Evolutionary conservation across 2,329 filamentous ascomycete genomes (phyloP).

Genomic region (Aulographum hederae): DNA sequence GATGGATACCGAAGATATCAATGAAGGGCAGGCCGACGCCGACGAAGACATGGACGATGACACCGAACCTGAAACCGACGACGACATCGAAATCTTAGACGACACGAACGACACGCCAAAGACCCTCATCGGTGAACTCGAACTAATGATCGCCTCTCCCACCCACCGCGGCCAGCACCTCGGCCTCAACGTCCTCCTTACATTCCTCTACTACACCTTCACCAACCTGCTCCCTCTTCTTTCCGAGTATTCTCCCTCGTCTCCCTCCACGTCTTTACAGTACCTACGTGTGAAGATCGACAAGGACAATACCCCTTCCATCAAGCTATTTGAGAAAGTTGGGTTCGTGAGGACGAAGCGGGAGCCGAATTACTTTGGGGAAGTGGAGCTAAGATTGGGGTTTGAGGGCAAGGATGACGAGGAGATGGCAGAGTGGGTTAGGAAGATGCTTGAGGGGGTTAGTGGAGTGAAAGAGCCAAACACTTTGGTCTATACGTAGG

Average conservation of each 20-base stretch:
- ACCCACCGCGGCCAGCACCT: slow-evolving; percentile 41
- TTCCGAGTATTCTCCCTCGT: slow-evolving; percentile 28
- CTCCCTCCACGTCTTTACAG: slow-evolving; percentile 13
- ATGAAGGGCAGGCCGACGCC: slow-evolving; percentile 32
- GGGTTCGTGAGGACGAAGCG: slow-evolving; percentile 34
- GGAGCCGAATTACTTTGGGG: slow-evolving; percentile 47
- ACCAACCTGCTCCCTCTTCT: slow-evolving; percentile 36
- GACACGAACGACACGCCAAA: slow-evolving; percentile 7
- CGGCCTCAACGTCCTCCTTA: slow-evolving; percentile 44
- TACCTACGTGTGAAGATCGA: slow-evolving; percentile 46
- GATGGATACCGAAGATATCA: background rate
- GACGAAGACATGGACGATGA: slow-evolving; percentile 20
- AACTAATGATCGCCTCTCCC: slow-evolving; percentile 64
- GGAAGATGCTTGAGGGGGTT: no score
- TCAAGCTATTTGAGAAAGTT: slow-evolving; percentile 40
- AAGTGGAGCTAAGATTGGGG: slow-evolving; percentile 36
- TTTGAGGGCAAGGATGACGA: background rate
- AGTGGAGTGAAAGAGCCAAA: no score
- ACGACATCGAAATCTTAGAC: no score
- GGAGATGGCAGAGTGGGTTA: background rate
- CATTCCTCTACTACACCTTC: slow-evolving; percentile 52
- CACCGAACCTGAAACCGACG: slow-evolving; percentile 15
- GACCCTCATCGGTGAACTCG: slow-evolving; percentile 48
- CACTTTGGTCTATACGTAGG: no score
- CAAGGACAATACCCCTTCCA: slow-evolving; percentile 34